Evolutionary conservation across 768 basidiomycete genomes (phyloP).

Genomic region (Pleurotus cornucopiae): DNA sequence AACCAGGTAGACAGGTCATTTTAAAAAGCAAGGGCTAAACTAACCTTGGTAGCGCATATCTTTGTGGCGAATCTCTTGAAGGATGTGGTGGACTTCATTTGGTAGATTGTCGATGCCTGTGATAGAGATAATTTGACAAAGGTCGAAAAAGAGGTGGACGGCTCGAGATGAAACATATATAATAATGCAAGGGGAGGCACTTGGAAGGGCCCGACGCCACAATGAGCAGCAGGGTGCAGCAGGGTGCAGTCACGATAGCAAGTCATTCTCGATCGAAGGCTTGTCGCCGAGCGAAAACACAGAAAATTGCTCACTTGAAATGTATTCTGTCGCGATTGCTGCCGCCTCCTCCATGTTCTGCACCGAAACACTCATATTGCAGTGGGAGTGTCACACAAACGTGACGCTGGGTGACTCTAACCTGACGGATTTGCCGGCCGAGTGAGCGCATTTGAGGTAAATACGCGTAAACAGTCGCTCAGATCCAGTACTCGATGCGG

Average conservation of each 20-base stretch:
- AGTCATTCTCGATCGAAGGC: not conserved
- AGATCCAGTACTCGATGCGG: not conserved
- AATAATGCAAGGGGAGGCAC: not conserved
- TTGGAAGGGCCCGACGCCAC: not conserved
- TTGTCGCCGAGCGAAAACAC: not conserved
- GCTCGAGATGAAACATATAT: not conserved
- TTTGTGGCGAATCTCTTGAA: constrained; percentile 40
- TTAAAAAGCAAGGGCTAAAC: not conserved
- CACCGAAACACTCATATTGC: constrained; percentile 3
- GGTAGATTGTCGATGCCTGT: constrained; percentile 45
- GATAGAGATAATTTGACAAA: constrained; percentile 6
- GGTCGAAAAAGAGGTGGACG: not conserved
- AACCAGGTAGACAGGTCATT: not conserved
- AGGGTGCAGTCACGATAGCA: not conserved
- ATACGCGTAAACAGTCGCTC: not conserved
- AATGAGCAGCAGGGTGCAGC: not conserved
- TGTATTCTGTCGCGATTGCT: constrained; percentile 38
- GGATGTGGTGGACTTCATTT: constrained; percentile 39
- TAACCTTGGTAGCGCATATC: constrained; percentile 35
- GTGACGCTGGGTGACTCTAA: not conserved
- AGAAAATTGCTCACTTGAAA: constrained; percentile 32
- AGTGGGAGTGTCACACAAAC: not conserved
- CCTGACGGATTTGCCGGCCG: not conserved
- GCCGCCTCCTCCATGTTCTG: constrained; percentile 42
- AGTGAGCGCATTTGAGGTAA: not conserved